These are phyloP conservation scores for Calamus simplicifolius DNA, from an alignment of 176 grass and related monocot species.

Conservation along the genomic window DNA sequence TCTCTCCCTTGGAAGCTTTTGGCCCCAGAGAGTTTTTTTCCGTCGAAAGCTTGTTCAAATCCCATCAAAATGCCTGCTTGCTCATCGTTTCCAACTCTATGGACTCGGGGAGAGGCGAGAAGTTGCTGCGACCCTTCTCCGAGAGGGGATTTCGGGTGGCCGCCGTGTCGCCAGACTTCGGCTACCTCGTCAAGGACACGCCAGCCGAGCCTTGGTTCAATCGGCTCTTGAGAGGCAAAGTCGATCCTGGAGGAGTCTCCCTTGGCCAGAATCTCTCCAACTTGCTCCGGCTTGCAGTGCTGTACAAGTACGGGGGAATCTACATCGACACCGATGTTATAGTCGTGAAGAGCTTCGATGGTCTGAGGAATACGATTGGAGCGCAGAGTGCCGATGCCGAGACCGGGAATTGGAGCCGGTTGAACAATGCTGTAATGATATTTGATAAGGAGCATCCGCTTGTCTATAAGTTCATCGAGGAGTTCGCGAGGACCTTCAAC, in stretches of 20 bases:
- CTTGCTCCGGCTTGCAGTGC: slow-evolving; percentile 59
- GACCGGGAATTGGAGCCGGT: slow-evolving; percentile 55
- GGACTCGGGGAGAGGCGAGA: slow-evolving; percentile 39
- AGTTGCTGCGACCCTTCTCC: slow-evolving; percentile 40
- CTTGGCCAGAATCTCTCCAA: slow-evolving; percentile 94
- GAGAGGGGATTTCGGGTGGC: slow-evolving; percentile 41
- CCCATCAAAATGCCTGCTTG: slow-evolving; percentile 61
- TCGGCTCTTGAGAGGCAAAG: slow-evolving; percentile 22
- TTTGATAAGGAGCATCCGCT: slow-evolving; percentile 70
- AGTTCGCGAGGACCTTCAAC: slow-evolving; percentile 70
- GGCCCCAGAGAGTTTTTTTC: slow-evolving; percentile 53
- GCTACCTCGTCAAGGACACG: slow-evolving; percentile 46
- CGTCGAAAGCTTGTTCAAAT: slow-evolving; percentile 79
- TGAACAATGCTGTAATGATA: slow-evolving; percentile 88
- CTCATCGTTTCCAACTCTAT: slow-evolving; percentile 66
- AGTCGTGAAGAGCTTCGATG: slow-evolving; percentile 36
- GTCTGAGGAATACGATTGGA: slow-evolving; percentile 62
- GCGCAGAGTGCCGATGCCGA: slow-evolving; percentile 47
- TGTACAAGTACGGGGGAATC: slow-evolving; percentile 63
- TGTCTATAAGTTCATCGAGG: slow-evolving; percentile 59
- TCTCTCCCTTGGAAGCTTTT: slow-evolving; percentile 53
- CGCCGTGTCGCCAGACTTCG: slow-evolving; percentile 47
- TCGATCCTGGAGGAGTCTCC: slow-evolving; percentile 50
- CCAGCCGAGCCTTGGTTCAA: slow-evolving; percentile 47
- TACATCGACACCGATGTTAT: slow-evolving; percentile 85